phyloP scores from a whole-genome alignment of 164 flowering plant genomes.

The Nymphaea colorata region DNA sequence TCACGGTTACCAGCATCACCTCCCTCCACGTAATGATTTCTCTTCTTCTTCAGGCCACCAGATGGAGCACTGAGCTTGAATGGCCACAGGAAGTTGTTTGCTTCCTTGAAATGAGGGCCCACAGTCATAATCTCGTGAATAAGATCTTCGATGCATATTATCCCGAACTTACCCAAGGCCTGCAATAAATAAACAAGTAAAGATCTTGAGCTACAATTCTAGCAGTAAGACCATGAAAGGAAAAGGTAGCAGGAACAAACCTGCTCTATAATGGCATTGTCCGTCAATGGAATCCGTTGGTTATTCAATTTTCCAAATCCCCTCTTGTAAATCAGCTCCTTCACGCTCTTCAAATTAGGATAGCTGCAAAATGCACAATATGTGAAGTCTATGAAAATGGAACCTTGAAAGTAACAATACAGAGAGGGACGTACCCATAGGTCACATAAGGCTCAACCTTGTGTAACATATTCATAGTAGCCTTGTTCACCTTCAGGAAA shows the following conservation, averaged over 20 bases:
- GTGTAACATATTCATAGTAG: constrained; percentile 56
- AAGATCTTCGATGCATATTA: constrained; percentile 39
- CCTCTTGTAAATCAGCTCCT: constrained; percentile 47
- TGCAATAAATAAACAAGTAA: constrained; percentile 5
- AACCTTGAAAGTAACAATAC: neutral
- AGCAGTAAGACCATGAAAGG: neutral
- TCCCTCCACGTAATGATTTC: constrained; percentile 50
- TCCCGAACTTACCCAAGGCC: constrained; percentile 39
- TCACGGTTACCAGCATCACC: constrained; percentile 57
- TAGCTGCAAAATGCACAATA: constrained; percentile 17
- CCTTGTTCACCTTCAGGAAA: constrained; percentile 57
- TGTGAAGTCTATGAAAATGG: neutral
- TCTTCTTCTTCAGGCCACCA: constrained; percentile 44
- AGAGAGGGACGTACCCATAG: constrained; percentile 25
- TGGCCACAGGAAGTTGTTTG: constrained; percentile 54
- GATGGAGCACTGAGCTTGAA: constrained; percentile 41
- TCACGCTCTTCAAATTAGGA: constrained; percentile 50
- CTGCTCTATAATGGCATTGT: constrained; percentile 38
- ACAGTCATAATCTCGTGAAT: constrained; percentile 51
- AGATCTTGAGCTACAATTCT: neutral
- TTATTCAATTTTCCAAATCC: constrained; percentile 40
- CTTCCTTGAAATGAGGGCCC: constrained; percentile 52
- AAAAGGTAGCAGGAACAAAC: constrained; percentile 7
- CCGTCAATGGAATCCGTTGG: constrained; percentile 42
- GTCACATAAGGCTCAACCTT: constrained; percentile 61